Base-by-base conservation (phyloP, 768 basidiomycete species). In the Albatrellus ellisii region DNA sequence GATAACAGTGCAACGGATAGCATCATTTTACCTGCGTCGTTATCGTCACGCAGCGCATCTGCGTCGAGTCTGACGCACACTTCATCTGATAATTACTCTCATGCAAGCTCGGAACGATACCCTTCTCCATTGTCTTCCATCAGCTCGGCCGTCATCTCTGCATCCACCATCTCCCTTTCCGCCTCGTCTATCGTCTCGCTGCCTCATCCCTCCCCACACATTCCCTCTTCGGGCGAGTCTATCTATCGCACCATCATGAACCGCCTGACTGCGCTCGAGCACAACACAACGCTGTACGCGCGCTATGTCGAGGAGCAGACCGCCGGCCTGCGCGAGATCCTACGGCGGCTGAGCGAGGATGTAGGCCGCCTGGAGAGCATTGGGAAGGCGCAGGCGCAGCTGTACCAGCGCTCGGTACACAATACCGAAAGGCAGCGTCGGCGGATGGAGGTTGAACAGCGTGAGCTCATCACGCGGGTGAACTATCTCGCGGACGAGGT, bases 161-260 rank as follows among this genome's bases (percentile, higher is more conserved):
- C 39, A 1, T 28, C 44, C 21, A 43, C 33, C 35, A 36, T 36
- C 41, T 43, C 41, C 11, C 14, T 40, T 9, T 39, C 43, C 15
- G 10, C 17, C 15, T n/a, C 29, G 24, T 20, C 46, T 17, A 31
- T 33, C 9, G 22, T 44, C 21, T 27, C 42, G 35, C 11, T 28
- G 10, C 37, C 42, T 7, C 44, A 31, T 21, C 41, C 55, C 31
- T 41, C 53, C 53, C 37, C 49, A 6, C 44, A 57, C 1, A 41
- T 54, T 5, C 41, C 54, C 18, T 44, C 53, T 1, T 50, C 60
- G 0, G 68, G 72, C 18, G 95, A 99, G 57, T 92, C 89, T 2
- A 91, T 99, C 49, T 98, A 95, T 53, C 81, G 90, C 6, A 87
- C 82, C 10, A 99, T 98, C 51, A 92, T 92, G 77, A 94, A 95